Base-by-base conservation (phyloP, 1,139 yeast genomes). In the Yamadazyma kanchanaburiensis region DNA sequence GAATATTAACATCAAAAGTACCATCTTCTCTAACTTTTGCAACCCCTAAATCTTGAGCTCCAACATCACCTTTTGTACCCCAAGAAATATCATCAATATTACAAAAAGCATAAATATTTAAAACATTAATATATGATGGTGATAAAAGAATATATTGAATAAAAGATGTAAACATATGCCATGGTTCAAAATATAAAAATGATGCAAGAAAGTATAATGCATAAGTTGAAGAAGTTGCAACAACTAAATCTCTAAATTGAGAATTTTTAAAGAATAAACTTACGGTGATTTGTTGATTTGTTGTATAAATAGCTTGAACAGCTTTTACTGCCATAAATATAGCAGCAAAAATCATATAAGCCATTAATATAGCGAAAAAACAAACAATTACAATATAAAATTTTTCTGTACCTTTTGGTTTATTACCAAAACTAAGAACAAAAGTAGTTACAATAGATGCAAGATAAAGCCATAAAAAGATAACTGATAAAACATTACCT, bases 361-460 rank as follows among this genome's bases (percentile, higher is more conserved):
- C 80, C 97, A 91, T 91, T 46, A 91, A 64, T 9, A 88, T 70
- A 0, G 97, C 96, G 64, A 89, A 91, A 67, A 91, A 88, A 31
- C 79, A 58, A 32, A 86, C 94, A 46, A 89, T 86, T n/a, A 82
- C 74, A 37, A 85, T 60, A 53, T 91, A 91, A 46, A 87, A 84
- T 46, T 66, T 68, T 40, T 84, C 86, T 0, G 97, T 87, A 23
- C 97, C 96, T 46, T 80, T 82, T 2, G 98, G 98, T 35, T 89
- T 81, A 54, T 91, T 91, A 51, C 98, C 98, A 58, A 91, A 81
- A 28, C 96, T 80, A 40, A 91, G 63, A 32, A 91, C 89, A 57
- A 91, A 91, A 12, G 95, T 87, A 2, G 96, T 83, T 11, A 87
- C 83, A n/a, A 91, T 58, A 10, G 95, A 86, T 3, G 91, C 86